Base-by-base conservation (phyloP, 441 rosid genomes). In the Populus hybrid region DNA sequence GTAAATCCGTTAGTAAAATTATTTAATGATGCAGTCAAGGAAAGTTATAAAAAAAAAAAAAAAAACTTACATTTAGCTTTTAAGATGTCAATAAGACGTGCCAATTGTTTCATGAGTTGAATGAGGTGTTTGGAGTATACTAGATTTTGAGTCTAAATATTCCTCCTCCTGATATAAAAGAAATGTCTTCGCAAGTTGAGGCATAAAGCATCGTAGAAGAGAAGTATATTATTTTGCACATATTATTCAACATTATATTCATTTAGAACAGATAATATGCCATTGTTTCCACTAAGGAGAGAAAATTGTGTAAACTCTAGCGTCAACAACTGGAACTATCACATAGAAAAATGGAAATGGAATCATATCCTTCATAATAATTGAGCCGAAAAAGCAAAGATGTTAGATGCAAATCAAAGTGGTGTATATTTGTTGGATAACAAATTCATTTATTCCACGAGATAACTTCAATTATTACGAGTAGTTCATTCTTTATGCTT, bases 291-390 rank as follows among this genome's bases (percentile, higher is more conserved):
- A 82, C 79, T 34, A 9, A 66, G 69, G 81, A 40, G 42, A 73
- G 81, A 78, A 66, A 75, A 38, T 19, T 11, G 67, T 16, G 30
- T 18, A 28, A 69, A 34, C 46, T 10, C 28, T 5, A 26, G 30
- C 59, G 10, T 70, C 78, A 57, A 42, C 57, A 26, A 23, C n/a
- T 77, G 23, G 46, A 73, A 76, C 57, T 71, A 18, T 28, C 28
- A n/a, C 18, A 32, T 9, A 16, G 16, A 36, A 6, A 9, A 1
- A 14, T 18, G 9, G 61, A 71, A 50, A 32, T 57, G 79, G 86
- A 83, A 84, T 86, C 86, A 9, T 78, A 81, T 84, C 83, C 84
- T 72, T 74, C 5, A 12, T 67, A 82, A 86, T 81, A 80, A 86
- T 86, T 46, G 80, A 78, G 82, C 67, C 34, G 57, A 38, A 74